Conservation (phyloP, 495 filamentous ascomycete species). For the Annulohypoxylon maeteangense region DNA sequence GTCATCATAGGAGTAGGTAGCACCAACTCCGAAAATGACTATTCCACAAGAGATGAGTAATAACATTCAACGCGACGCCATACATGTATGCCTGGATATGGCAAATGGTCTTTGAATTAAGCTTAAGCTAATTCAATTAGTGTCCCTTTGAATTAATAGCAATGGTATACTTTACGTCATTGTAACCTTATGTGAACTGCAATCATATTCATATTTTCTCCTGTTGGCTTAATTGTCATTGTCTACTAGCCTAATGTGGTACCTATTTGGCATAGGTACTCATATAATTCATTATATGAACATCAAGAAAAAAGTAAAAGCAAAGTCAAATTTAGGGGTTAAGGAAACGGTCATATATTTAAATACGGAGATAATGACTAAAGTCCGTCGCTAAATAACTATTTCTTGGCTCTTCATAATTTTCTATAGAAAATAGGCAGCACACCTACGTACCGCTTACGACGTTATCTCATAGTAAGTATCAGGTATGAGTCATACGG, state of each 20-base stretch:
- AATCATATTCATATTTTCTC: background rate
- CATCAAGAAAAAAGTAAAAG: background rate
- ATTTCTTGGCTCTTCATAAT: background rate
- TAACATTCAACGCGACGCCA: background rate
- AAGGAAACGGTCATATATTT: constrained; percentile 2
- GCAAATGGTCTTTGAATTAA: background rate
- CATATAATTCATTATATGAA: background rate
- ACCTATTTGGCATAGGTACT: background rate
- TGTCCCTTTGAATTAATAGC: background rate
- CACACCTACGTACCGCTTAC: constrained; percentile 23
- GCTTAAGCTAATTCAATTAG: constrained; percentile 3
- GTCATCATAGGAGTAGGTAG: background rate
- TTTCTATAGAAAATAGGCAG: constrained; percentile 19
- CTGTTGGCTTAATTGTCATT: background rate
- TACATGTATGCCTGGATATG: background rate
- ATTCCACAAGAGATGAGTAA: background rate
- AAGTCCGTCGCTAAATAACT: constrained; percentile 6
- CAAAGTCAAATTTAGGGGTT: background rate
- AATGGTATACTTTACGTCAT: background rate
- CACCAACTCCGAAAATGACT: too few relatives aligned
- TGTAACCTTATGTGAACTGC: background rate
- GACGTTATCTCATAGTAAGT: background rate
- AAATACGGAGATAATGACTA: constrained; percentile 17
- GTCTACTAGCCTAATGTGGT: background rate
- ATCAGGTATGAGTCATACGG: constrained; percentile 25